Percentiles rank a stretch among this genome's conserved stretches.
Evolutionary conservation across 1,284 basidiomycete species (phyloP).

Genomic region (Pseudozyma sp.): DNA sequence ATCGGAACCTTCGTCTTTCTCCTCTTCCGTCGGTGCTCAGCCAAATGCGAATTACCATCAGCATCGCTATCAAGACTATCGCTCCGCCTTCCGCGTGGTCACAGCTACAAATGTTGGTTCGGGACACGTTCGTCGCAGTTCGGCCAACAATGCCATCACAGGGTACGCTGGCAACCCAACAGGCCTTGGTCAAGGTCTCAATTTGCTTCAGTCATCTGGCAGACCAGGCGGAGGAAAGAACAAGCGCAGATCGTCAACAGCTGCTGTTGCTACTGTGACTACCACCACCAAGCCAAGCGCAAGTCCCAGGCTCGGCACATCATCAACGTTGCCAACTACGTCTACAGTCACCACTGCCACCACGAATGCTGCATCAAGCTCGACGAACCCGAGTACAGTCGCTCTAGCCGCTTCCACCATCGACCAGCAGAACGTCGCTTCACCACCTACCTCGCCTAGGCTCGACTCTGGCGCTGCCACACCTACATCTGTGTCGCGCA

Average conservation of each 20-base stretch:
- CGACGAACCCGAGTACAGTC: slow-evolving; percentile 25
- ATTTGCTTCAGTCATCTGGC: slow-evolving; percentile 22
- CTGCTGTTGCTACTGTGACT: slow-evolving; percentile 7
- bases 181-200: slow-evolving; percentile 28
- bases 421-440: slow-evolving; percentile 25
- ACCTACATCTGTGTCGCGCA: slow-evolving; percentile 15
- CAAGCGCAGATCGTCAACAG: slow-evolving; percentile 26
- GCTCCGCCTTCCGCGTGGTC: slow-evolving; percentile 59
- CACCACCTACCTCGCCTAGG: slow-evolving; percentile 29
- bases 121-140: slow-evolving; percentile 35
- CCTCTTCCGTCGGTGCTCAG: slow-evolving; percentile 64
- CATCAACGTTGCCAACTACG: slow-evolving; percentile 3
- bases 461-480: slow-evolving; percentile 25
- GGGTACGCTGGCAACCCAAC: slow-evolving; percentile 16
- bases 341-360: slow-evolving; percentile 1
- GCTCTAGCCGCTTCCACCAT: slow-evolving; percentile 30
- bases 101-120: slow-evolving; percentile 48
- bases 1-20: slow-evolving; percentile 65
- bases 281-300: slow-evolving; percentile 19
- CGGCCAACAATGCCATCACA: slow-evolving; percentile 12
- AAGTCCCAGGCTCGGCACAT: slow-evolving; percentile 29
- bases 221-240: slow-evolving; percentile 14
- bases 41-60: slow-evolving; percentile 65
- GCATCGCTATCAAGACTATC: slow-evolving; percentile 58
- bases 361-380: slow-evolving; percentile 1